A percentile compares a stretch with the other conserved stretches of the same genome.
phyloP scores from a whole-genome alignment of 208 protist species.

The Leishmania martiniquensis region DNA sequence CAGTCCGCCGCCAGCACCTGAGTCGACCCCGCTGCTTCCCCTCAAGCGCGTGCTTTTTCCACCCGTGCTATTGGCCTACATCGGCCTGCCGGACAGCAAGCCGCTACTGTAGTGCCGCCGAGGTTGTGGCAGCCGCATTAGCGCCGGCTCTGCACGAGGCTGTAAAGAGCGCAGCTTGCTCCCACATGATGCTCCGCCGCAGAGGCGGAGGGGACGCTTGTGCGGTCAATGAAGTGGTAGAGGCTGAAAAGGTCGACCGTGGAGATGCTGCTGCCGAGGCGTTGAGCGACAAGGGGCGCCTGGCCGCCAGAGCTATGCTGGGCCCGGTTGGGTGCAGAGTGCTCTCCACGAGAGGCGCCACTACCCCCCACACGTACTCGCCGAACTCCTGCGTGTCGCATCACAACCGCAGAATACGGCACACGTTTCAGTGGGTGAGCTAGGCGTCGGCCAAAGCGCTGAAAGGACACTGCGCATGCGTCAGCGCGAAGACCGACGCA shows the following conservation, averaged over 20 bases:
- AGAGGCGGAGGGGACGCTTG: no score
- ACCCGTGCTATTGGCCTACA: no score
- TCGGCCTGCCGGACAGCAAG: no score
- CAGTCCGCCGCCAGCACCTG: no score
- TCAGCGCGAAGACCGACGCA: not conserved
- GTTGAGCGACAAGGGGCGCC: conserved; percentile 42
- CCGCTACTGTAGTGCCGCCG: no score
- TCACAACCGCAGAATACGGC: conserved; percentile 20
- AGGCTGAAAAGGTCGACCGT: not conserved
- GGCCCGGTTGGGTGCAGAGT: conserved; percentile 26
- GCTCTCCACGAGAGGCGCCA: conserved; percentile 27
- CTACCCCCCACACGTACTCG: conserved; percentile 34
- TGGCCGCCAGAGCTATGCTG: conserved; percentile 34
- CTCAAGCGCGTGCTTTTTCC: no score
- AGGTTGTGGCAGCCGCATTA: no score
- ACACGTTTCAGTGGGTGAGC: conserved; percentile 26
- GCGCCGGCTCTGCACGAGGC: no score
- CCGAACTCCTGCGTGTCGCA: conserved; percentile 31
- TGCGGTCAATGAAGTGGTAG: no score
- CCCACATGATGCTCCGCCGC: no score
- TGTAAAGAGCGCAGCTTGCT: no score
- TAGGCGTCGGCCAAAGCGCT: conserved; percentile 11
- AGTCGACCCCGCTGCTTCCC: no score
- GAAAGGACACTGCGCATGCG: conserved; percentile 17
- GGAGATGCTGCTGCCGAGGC: conserved; percentile 3